These are phyloP conservation scores for Nothomitra cinnamomea DNA, from an alignment of 2,329 filamentous ascomycete genomes.

Conservation along the genomic window DNA sequence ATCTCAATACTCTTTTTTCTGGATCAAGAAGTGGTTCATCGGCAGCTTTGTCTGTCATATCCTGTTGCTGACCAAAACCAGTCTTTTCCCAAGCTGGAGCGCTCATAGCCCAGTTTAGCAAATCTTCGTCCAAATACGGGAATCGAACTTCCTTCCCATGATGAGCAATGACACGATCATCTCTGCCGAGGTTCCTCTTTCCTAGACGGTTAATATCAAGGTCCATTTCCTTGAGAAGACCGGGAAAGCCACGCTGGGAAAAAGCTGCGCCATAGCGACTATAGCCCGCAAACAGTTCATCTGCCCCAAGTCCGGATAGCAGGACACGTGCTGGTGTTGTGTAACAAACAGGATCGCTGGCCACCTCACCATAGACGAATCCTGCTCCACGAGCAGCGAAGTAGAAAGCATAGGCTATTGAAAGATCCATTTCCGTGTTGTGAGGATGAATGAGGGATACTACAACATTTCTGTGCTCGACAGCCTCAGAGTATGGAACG, in stretches of 20 bases:
- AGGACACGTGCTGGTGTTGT: slow-evolving; percentile 63
- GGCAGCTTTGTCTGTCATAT: slow-evolving; percentile 14
- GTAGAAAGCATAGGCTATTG: slow-evolving; percentile 84
- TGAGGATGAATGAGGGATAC: slow-evolving; percentile 75
- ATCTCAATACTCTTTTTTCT: slow-evolving; percentile 63
- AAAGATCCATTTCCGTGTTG: slow-evolving; percentile 97
- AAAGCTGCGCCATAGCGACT: slow-evolving; percentile 68
- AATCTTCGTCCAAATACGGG: slow-evolving; percentile 73
- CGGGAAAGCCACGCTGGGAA: slow-evolving; percentile 46
- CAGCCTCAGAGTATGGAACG: slow-evolving; percentile 60
- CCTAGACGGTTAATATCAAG: slow-evolving; percentile 75
- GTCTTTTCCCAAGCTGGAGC: slow-evolving; percentile 72
- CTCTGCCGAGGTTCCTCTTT: slow-evolving; percentile 84
- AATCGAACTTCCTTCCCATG: slow-evolving; percentile 84
- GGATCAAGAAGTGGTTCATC: slow-evolving; percentile 39
- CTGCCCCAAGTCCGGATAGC: slow-evolving; percentile 82
- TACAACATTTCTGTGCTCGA: slow-evolving; percentile 50
- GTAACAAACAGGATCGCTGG: slow-evolving; percentile 27
- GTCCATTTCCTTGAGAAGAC: slow-evolving; percentile 64
- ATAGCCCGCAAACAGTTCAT: slow-evolving; percentile 93
- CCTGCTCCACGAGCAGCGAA: slow-evolving; percentile 72
- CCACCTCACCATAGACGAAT: slow-evolving; percentile 20
- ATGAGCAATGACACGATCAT: slow-evolving; percentile 78
- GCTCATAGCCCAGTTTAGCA: slow-evolving; percentile 66
- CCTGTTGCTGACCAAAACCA: slow-evolving; percentile 47